Percentiles rank a stretch among this genome's conserved stretches.
phyloP scores from a whole-genome alignment of 331 rosid species.

The Stylosanthes scabra region DNA sequence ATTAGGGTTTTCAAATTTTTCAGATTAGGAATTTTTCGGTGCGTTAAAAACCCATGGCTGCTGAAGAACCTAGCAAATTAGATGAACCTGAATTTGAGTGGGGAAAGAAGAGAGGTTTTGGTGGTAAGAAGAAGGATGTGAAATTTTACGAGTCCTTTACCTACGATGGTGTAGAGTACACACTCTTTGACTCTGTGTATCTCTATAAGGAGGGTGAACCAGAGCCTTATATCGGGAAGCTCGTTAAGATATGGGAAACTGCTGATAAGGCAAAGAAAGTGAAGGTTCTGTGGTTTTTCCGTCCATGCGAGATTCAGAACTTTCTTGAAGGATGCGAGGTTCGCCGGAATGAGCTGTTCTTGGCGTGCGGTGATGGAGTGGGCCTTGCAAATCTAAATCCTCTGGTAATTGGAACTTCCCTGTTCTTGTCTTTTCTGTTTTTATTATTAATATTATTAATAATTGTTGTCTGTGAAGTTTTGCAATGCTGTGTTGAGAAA shows the following conservation, averaged over 20 bases:
- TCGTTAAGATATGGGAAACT: slow-evolving; percentile 76
- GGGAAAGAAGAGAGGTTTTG: slow-evolving; percentile 60
- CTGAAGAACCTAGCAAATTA: slow-evolving; percentile 31
- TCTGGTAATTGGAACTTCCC: slow-evolving; percentile 60
- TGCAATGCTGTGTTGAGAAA: slow-evolving; percentile 5
- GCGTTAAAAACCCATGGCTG: slow-evolving; percentile 48
- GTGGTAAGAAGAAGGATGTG: slow-evolving; percentile 60
- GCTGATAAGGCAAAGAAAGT: slow-evolving; percentile 63
- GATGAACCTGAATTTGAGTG: slow-evolving; percentile 65
- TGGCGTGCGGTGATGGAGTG: slow-evolving; percentile 81
- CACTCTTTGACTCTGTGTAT: slow-evolving; percentile 73
- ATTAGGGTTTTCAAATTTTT: slow-evolving; percentile 10
- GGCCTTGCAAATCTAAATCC: slow-evolving; percentile 82
- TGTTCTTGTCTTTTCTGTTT: background rate
- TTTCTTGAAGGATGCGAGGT: slow-evolving; percentile 51
- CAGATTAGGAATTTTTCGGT: slow-evolving; percentile 38
- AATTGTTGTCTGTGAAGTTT: slow-evolving; percentile 8
- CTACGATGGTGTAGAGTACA: slow-evolving; percentile 68
- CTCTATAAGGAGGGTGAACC: slow-evolving; percentile 68
- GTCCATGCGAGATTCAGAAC: slow-evolving; percentile 69
- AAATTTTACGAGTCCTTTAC: slow-evolving; percentile 74
- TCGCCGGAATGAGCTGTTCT: slow-evolving; percentile 67
- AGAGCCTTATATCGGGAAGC: slow-evolving; percentile 75
- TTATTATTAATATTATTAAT: background rate
- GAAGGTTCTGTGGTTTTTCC: slow-evolving; percentile 87